Evolutionary conservation across 2,329 filamentous ascomycete genomes (phyloP).

Genomic region (Trichoderma harzianum): DNA sequence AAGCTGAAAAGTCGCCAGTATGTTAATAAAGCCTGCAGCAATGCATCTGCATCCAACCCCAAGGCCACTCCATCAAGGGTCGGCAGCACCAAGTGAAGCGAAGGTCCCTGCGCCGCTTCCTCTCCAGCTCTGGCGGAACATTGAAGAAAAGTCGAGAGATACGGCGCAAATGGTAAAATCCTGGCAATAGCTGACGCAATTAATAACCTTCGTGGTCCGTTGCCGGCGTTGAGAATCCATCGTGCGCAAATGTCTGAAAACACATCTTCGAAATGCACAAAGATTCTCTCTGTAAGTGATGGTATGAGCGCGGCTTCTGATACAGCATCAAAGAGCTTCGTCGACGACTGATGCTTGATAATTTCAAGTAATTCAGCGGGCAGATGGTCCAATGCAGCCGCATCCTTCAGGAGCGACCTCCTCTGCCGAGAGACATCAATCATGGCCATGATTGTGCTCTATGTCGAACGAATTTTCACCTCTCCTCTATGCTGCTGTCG

Average conservation of each 20-base stretch:
- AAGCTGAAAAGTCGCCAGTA: conserved; percentile 77
- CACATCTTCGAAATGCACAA: conserved; percentile 68
- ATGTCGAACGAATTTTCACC: conserved; percentile 24
- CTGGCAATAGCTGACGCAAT: conserved; percentile 72
- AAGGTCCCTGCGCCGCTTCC: conserved; percentile 18
- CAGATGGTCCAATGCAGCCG: conserved; percentile 55
- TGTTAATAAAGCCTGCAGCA: conserved; percentile 39
- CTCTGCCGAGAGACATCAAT: conserved; percentile 55
- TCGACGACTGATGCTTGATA: conserved; percentile 60
- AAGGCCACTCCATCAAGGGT: conserved; percentile 29
- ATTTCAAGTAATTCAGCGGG: conserved; percentile 67
- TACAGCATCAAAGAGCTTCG: conserved; percentile 68
- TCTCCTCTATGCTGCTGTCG: conserved; percentile 22
- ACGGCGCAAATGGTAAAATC: conserved; percentile 76
- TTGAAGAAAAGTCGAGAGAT: conserved; percentile 71
- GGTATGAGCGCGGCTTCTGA: conserved; percentile 67
- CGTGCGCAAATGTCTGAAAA: conserved; percentile 80
- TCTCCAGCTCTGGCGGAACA: conserved; percentile 28
- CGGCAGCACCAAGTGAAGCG: conserved; percentile 32
- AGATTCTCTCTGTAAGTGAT: conserved; percentile 68
- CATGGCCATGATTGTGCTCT: conserved; percentile 48
- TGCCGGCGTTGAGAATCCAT: conserved; percentile 59
- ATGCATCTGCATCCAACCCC: conserved; percentile 22
- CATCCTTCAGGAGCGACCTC: conserved; percentile 54
- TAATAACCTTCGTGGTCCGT: conserved; percentile 36